Evolutionary conservation across 441 rosid genomes (phyloP), one percentile per base, ranked within the genome.

Genomic region (Erodium moschatum): DNA sequence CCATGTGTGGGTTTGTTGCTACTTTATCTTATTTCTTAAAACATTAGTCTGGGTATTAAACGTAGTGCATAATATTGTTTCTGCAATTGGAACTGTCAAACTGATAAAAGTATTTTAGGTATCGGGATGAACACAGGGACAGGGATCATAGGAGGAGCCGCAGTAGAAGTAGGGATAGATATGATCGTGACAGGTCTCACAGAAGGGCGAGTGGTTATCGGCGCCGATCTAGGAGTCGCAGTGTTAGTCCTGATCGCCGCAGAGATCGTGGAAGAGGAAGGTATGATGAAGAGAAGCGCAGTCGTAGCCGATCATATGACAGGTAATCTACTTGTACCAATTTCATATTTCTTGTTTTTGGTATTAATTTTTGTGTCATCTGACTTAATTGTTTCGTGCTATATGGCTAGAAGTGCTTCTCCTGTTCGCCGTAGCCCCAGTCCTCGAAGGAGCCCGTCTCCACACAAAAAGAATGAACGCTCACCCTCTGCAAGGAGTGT

Each of bases 161-260:
- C 56, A 87, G 92, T 72, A 79, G 87, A 75, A 86, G 93, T 70
- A 72, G 73, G 69, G 91, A 86, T 50, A 79, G 86, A 75, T 75
- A 78, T 78, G 85, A 81, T 33, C 86, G 79, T 70, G 90, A 85
- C 46, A 85, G 82, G 70, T 76, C 79, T 74, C 80, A 79, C 35
- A 82, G 83, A 67, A 82, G 74, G 77, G 89, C 82, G 72, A 86
- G 78, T 72, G 85, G 81, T 63, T 68, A 80, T 73, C 85, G 79
- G 62, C 80, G 76, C 6, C 89, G 79, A 46, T 85, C 88, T 76
- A 74, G 82, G 84, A 85, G 91, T 76, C 83, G 82, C 64, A 88
- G 90, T 72, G 80, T 74, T 3, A 88, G 87, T 74, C 89, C 89
- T 62, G 85, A 77, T 73, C 70, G 79, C 62, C 68, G 69, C 50